phyloP scores from a whole-genome alignment of 306 rosid species.

The Fragaria iinumae region DNA sequence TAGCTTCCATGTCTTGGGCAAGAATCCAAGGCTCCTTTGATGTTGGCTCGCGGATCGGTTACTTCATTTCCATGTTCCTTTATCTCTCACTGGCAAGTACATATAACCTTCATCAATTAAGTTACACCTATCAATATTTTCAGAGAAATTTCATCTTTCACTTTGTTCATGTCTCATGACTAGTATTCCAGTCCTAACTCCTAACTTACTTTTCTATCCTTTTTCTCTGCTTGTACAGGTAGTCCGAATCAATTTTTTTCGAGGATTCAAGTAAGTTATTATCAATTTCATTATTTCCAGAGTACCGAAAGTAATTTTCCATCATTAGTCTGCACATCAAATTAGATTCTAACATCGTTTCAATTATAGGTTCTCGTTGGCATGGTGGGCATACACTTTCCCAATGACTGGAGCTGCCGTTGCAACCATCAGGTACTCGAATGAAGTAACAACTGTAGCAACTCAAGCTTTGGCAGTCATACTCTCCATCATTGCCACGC shows the following conservation, averaged over 20 bases:
- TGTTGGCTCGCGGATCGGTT: slow-evolving; percentile 60
- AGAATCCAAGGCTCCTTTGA: slow-evolving; percentile 80
- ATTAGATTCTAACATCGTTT: slow-evolving; percentile 15
- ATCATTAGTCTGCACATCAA: neutral
- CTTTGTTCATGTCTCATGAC: neutral
- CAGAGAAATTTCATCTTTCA: no score
- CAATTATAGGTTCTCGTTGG: slow-evolving; percentile 71
- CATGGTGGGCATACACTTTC: slow-evolving; percentile 99
- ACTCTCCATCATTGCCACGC: slow-evolving; percentile 48
- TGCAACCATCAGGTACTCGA: slow-evolving; percentile 82
- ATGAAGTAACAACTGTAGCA: slow-evolving; percentile 47
- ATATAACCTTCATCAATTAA: neutral
- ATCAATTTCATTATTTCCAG: neutral
- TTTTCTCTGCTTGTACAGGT: slow-evolving; percentile 50
- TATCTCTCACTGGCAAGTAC: slow-evolving; percentile 75
- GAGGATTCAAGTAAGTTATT: slow-evolving; percentile 70
- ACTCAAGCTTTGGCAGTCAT: slow-evolving; percentile 54
- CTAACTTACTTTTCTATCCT: neutral
- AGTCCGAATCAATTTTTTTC: slow-evolving; percentile 70
- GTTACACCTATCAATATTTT: no score
- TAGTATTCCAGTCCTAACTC: neutral
- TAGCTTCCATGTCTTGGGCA: slow-evolving; percentile 94
- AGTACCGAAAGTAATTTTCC: neutral
- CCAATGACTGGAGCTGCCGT: slow-evolving; percentile 99
- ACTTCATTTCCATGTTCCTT: slow-evolving; percentile 83